phyloP scores from a whole-genome alignment of 495 filamentous ascomycete genomes.

The Evansstolkia leycettana region DNA sequence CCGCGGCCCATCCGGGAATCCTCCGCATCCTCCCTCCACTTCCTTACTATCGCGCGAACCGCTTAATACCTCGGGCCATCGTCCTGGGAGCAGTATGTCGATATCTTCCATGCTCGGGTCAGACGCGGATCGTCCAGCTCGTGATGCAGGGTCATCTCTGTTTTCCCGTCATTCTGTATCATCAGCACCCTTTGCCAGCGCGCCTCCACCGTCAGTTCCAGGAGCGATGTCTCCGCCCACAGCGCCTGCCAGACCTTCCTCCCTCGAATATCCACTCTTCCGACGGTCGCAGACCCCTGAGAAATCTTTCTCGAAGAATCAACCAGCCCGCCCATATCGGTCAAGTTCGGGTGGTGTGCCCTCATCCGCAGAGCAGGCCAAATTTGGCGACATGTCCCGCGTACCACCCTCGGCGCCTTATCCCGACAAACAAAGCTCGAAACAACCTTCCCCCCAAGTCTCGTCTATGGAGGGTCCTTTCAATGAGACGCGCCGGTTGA shows the following conservation, averaged over 20 bases:
- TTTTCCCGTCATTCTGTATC: slow-evolving; percentile 42
- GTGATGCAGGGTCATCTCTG: slow-evolving; percentile 40
- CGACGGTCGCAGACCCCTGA: slow-evolving; percentile 69
- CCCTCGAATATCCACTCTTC: slow-evolving; percentile 46
- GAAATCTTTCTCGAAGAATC: slow-evolving; percentile 28
- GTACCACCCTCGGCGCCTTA: slow-evolving; percentile 20
- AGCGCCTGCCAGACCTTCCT: slow-evolving; percentile 29
- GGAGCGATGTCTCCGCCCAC: slow-evolving; percentile 36
- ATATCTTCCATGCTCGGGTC: slow-evolving; percentile 81
- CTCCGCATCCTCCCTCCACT: slow-evolving; percentile 25
- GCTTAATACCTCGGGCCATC: slow-evolving; percentile 31
- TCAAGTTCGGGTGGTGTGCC: slow-evolving; percentile 31
- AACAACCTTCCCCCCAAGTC: slow-evolving; percentile 29
- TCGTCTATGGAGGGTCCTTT: slow-evolving; percentile 23
- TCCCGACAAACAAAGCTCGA: slow-evolving; percentile 26
- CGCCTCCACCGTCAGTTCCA: slow-evolving; percentile 18
- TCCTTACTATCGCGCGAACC: slow-evolving; percentile 42
- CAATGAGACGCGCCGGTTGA: slow-evolving; percentile 26
- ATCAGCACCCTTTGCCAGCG: slow-evolving; percentile 26
- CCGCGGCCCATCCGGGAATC: slow-evolving; percentile 27
- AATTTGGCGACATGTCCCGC: slow-evolving; percentile 25
- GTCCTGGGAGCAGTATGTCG: slow-evolving; percentile 77
- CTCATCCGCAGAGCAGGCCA: slow-evolving; percentile 17
- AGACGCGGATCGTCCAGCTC: slow-evolving; percentile 48
- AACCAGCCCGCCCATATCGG: slow-evolving; percentile 24